A percentile compares a stretch with the other conserved stretches of the same genome.
Conservation (phyloP, 1,284 basidiomycete species). For the Mrakiaceae sp. region DNA sequence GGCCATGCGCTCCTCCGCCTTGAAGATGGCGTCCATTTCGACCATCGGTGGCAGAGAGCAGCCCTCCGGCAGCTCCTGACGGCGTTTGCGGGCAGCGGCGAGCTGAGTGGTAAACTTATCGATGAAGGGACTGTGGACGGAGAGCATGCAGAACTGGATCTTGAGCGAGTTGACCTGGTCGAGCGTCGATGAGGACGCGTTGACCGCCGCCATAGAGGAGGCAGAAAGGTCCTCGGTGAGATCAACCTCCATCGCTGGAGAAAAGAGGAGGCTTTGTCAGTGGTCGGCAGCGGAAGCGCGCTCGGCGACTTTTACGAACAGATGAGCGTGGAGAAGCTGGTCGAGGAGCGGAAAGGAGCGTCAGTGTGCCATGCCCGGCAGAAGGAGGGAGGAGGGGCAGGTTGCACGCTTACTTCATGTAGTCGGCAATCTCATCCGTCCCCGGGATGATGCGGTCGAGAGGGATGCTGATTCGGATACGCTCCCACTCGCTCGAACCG, state of each 20-base stretch:
- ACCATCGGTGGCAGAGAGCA: background rate
- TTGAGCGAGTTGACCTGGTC: background rate
- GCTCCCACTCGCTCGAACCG: constrained; percentile 32
- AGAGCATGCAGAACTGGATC: background rate
- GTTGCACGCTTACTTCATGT: constrained; percentile 32
- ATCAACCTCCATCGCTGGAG: background rate
- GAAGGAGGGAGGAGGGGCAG: no score
- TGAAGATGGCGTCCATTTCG: constrained; percentile 7
- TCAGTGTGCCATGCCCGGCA: no score
- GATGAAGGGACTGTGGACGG: background rate
- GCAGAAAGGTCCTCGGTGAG: background rate
- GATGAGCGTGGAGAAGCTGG: background rate
- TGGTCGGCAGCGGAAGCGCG: background rate
- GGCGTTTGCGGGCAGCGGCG: background rate
- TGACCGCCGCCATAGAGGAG: background rate
- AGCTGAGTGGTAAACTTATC: background rate
- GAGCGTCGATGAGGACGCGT: background rate
- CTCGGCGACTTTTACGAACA: background rate
- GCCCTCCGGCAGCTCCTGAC: background rate
- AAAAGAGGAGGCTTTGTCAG: background rate
- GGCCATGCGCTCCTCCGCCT: constrained; percentile 24
- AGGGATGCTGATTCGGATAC: constrained; percentile 48
- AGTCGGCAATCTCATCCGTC: constrained; percentile 27
- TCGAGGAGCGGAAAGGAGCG: background rate
- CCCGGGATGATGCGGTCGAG: constrained; percentile 38